Percentiles rank a stretch among this genome's conserved stretches.
Evolutionary conservation across 2,329 filamentous ascomycete species (phyloP).

Genomic region (Talaromyces sp.): DNA sequence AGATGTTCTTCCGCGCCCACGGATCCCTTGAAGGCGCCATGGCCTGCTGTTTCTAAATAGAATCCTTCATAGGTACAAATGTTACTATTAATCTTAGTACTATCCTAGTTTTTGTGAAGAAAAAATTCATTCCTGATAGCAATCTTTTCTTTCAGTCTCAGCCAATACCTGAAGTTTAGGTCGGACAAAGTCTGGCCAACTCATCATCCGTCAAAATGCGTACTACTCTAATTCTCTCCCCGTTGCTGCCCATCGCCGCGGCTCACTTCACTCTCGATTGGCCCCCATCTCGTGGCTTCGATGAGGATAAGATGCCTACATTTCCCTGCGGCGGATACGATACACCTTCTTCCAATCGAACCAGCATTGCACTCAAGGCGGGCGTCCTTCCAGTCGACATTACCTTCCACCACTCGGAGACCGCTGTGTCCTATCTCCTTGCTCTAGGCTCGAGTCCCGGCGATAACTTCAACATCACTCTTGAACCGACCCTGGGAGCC

Average conservation of each 20-base stretch:
- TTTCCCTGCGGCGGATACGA: slow-evolving; percentile 49
- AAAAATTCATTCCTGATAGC: not conserved
- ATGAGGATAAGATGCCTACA: slow-evolving; percentile 41
- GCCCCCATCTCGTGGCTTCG: slow-evolving; percentile 46
- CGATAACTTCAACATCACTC: slow-evolving; percentile 63
- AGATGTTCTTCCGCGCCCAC: not conserved
- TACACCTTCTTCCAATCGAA: slow-evolving; percentile 41
- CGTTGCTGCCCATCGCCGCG: slow-evolving; percentile 40
- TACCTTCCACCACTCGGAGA: slow-evolving; percentile 47
- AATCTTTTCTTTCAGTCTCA: not conserved
- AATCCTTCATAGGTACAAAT: not conserved
- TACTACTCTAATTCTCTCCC: slow-evolving; percentile 18
- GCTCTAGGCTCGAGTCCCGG: slow-evolving; percentile 48
- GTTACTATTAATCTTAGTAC: not conserved
- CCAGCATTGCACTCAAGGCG: slow-evolving; percentile 44
- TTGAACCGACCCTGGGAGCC: slow-evolving; percentile 57
- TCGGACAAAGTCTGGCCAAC: not conserved
- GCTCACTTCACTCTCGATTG: slow-evolving; percentile 55
- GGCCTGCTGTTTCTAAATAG: not conserved
- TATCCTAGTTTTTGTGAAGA: not conserved
- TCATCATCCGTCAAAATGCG: slow-evolving; percentile 2
- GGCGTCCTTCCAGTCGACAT: slow-evolving; percentile 47
- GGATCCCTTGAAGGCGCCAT: not conserved
- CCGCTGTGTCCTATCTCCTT: slow-evolving; percentile 50
- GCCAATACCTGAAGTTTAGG: not conserved